phyloP scores from a whole-genome alignment of 1,284 basidiomycete genomes.

The Heterobasidion parviporum region DNA sequence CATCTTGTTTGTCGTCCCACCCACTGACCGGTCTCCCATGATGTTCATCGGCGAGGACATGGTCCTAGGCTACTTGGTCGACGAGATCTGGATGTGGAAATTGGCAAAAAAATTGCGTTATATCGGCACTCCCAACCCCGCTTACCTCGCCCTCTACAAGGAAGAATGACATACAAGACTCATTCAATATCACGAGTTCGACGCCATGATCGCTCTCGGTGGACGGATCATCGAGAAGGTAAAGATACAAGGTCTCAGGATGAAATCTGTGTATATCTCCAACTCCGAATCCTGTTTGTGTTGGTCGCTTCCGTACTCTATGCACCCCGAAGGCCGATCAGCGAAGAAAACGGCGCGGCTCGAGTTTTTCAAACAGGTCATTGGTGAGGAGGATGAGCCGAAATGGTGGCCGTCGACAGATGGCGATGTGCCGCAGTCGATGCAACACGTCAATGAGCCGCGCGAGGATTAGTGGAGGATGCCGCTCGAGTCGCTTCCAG shows the following conservation, averaged over 20 bases:
- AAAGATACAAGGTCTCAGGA: not conserved
- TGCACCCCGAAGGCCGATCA: not conserved
- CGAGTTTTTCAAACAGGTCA: not conserved
- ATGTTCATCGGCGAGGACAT: no score
- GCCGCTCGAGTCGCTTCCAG: not conserved
- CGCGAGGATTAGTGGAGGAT: not conserved
- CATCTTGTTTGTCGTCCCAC: no score
- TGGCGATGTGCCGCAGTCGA: not conserved
- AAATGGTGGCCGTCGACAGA: not conserved
- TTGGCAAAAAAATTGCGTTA: no score
- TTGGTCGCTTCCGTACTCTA: not conserved
- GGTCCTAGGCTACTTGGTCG: no score
- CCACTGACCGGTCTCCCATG: no score
- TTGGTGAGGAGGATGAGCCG: not conserved
- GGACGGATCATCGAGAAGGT: not conserved
- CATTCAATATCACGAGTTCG: no score
- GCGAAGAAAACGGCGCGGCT: not conserved
- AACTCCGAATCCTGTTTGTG: not conserved
- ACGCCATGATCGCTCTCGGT: no score
- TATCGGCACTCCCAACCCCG: no score
- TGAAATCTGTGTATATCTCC: not conserved
- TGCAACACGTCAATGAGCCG: not conserved
- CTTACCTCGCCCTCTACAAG: no score
- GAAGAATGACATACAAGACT: no score
- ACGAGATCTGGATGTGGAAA: no score